Evolutionary conservation across 441 rosid species (phyloP).

Genomic region (Hura crepitans): DNA sequence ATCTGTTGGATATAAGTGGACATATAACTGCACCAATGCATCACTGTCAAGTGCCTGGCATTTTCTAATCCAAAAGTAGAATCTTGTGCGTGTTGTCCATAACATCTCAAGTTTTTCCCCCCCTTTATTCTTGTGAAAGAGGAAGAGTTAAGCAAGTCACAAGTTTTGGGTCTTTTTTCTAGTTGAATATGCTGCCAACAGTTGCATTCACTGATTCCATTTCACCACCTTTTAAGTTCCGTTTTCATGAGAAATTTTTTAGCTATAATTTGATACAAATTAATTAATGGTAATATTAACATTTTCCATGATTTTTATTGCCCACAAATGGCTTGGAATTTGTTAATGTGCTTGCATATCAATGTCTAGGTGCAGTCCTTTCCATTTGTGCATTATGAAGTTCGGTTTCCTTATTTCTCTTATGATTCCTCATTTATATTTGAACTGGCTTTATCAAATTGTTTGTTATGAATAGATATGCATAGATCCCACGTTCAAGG

Average conservation of each 20-base stretch:
- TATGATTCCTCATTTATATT: slow-evolving; percentile 2
- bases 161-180: background rate
- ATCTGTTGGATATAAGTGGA: background rate
- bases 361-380: background rate
- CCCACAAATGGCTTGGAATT: slow-evolving; percentile 2
- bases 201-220: background rate
- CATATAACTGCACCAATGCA: background rate
- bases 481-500: slow-evolving; percentile 58
- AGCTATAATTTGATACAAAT: background rate
- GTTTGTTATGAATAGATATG: slow-evolving; percentile 40
- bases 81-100: background rate
- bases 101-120: background rate
- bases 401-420: background rate
- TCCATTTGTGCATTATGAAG: slow-evolving; percentile 11
- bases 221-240: background rate
- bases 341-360: slow-evolving; percentile 1
- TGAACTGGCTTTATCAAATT: slow-evolving; percentile 11
- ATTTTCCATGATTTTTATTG: background rate
- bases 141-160: background rate
- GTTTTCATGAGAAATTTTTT: background rate
- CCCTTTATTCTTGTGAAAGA: background rate
- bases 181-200: background rate
- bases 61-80: background rate
- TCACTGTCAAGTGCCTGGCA: background rate
- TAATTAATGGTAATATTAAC: background rate